Evolutionary conservation across 2,329 filamentous ascomycete genomes (phyloP), one percentile per base, ranked within the genome.

Genomic region (Fusarium circinatum): DNA sequence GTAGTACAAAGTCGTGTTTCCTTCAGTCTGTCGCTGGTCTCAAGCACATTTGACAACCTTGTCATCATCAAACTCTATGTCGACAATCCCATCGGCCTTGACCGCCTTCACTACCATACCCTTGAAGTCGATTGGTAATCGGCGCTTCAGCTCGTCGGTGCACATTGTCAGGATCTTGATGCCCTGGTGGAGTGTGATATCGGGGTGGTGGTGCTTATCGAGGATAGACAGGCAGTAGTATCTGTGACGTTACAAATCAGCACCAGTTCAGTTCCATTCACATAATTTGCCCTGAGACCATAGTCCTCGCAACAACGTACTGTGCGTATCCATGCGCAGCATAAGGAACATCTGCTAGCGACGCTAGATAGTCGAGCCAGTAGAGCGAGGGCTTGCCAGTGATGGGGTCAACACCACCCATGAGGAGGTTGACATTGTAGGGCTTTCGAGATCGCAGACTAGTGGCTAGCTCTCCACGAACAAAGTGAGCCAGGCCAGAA

Each of bases 61-160:
- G 85, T 93, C 92, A 81, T 98, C 94, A 81, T 96, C 93, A 82
- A 95, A 97, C 74, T 94, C 90, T 79, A 97, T 89, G 78, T 96
- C 94, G 77, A 90, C 86, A 71, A 99, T 92, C 17, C 97, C 96
- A 78, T 98, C 94, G 86, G 97, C 97, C 71, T 95, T 98, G 79
- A 99, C 91, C 41, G 95, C 93, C 89, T 98, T 98, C 79, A 99
- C 95, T 60, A 89, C 80, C 91, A 98, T 94, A 44, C 96, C 96
- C 89, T 99, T 99, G 90, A 98, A 99, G 83, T 99, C 96, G 81
- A 99, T 95, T 68, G 96, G 96, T 88, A 99, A 90, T 84, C 97
- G 91, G 83, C 96, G 91, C 90, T 98, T 98, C 82, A 99, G 86
- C 88, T 99, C 96, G 83, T 98, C 95, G 76, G 94, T 96, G 86